Conservation (phyloP, 306 rosid genomes). For the Cucumis melo region DNA sequence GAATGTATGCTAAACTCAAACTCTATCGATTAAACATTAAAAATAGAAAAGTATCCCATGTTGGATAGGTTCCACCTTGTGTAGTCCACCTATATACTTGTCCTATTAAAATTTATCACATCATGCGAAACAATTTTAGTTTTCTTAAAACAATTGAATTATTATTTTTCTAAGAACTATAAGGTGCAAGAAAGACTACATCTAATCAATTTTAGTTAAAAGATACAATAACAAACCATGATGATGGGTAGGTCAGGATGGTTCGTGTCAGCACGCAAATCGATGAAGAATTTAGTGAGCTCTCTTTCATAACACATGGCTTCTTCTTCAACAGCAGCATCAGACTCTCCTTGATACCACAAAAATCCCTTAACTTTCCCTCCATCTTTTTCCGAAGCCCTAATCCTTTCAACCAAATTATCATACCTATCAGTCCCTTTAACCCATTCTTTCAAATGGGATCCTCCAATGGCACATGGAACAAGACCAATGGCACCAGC, state of each 20-base stretch:
- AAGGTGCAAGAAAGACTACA: too few relatives aligned
- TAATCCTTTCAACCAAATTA: not conserved
- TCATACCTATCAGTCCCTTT: not conserved
- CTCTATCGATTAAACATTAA: too few relatives aligned
- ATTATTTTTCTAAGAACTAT: too few relatives aligned
- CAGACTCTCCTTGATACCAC: conserved; percentile 3
- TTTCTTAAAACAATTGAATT: too few relatives aligned
- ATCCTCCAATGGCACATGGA: conserved; percentile 2
- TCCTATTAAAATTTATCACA: too few relatives aligned
- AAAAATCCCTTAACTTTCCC: not conserved
- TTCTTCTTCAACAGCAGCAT: not conserved
- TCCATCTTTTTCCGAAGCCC: not conserved
- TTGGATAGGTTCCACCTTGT: too few relatives aligned
- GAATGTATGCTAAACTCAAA: too few relatives aligned
- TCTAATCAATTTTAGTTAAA: too few relatives aligned
- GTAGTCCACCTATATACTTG: too few relatives aligned
- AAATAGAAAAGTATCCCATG: too few relatives aligned
- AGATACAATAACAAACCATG: not conserved
- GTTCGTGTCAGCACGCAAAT: not conserved
- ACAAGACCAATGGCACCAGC: not conserved
- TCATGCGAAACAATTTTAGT: too few relatives aligned
- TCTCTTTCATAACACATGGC: not conserved
- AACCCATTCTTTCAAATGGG: not conserved
- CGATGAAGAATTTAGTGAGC: not conserved
- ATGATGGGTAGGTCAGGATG: not conserved